These are phyloP conservation scores for Mrakia blollopis DNA, from an alignment of 768 basidiomycete species.

Conservation along the genomic window DNA sequence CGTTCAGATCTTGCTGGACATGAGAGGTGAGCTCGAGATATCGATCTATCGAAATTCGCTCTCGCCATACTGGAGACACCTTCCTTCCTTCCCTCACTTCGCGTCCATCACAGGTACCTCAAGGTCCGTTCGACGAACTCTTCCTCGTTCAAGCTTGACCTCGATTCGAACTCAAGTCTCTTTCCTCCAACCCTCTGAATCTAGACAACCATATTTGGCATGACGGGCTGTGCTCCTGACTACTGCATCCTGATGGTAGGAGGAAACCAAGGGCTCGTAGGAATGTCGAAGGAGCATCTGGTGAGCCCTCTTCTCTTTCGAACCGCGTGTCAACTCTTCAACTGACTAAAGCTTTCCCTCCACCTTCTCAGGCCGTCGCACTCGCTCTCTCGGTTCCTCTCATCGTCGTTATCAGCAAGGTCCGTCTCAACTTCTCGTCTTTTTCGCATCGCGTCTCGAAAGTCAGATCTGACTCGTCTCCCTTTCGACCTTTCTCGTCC, in stretches of 20 bases:
- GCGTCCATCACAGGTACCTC: too few relatives aligned
- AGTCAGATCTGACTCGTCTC: background rate
- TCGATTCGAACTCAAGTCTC: too few relatives aligned
- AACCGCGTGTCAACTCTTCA: background rate
- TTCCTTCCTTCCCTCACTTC: too few relatives aligned
- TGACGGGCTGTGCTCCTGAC: slow-evolving; percentile 84
- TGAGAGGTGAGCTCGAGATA: slow-evolving; percentile 58
- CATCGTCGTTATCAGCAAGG: slow-evolving; percentile 91
- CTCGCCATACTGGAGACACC: too few relatives aligned
- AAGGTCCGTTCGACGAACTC: background rate
- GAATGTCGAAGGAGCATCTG: slow-evolving; percentile 67
- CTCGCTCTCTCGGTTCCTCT: slow-evolving; percentile 90
- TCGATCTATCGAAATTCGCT: too few relatives aligned
- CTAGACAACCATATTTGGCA: too few relatives aligned
- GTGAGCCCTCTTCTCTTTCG: background rate
- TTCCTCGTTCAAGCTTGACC: too few relatives aligned
- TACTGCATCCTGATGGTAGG: slow-evolving; percentile 88
- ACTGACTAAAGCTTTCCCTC: background rate
- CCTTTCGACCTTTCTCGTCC: slow-evolving; percentile 2
- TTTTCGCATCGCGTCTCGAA: background rate
- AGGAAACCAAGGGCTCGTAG: slow-evolving; percentile 66
- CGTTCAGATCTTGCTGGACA: slow-evolving; percentile 85
- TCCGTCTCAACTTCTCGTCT: slow-evolving; percentile 39
- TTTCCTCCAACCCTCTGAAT: too few relatives aligned
- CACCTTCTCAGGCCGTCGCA: slow-evolving; percentile 59